phyloP scores from a whole-genome alignment of 306 rosid genomes.

The Psophocarpus tetragonolobus region DNA sequence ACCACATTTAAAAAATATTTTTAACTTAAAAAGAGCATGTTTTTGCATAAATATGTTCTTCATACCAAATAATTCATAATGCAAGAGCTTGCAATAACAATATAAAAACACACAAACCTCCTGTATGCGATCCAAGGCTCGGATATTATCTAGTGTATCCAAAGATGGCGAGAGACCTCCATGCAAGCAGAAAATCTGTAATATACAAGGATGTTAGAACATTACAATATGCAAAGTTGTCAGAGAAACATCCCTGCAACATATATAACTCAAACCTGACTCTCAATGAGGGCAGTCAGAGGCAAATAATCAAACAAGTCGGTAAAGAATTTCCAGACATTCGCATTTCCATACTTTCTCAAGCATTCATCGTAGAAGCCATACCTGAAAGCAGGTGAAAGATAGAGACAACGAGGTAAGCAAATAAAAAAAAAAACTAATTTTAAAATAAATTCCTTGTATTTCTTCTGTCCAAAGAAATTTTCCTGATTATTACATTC shows the following conservation, averaged over 20 bases:
- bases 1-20: constrained; percentile 1
- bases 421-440: constrained; percentile 7
- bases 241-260: background rate
- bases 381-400: constrained; percentile 66
- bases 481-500: background rate
- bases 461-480: constrained; percentile 6
- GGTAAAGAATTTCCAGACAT: constrained; percentile 94
- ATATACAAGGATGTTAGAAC: constrained; percentile 38
- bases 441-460: background rate
- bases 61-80: constrained; percentile 7
- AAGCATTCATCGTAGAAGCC: constrained; percentile 99
- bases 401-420: constrained; percentile 30
- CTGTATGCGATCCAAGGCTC: constrained; percentile 93
- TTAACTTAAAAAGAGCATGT: background rate
- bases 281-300: constrained; percentile 96
- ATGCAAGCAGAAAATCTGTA: constrained; percentile 92
- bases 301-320: constrained; percentile 96
- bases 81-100: constrained; percentile 17
- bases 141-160: constrained; percentile 92
- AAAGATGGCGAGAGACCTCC: constrained; percentile 98
- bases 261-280: constrained; percentile 74
- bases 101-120: constrained; percentile 59
- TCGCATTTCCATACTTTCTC: constrained; percentile 97
- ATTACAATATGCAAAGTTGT: constrained; percentile 20
- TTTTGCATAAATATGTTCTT: constrained; percentile 10